phyloP scores from a whole-genome alignment of 164 flowering plant genomes.

The Magnolia changhungtana region DNA sequence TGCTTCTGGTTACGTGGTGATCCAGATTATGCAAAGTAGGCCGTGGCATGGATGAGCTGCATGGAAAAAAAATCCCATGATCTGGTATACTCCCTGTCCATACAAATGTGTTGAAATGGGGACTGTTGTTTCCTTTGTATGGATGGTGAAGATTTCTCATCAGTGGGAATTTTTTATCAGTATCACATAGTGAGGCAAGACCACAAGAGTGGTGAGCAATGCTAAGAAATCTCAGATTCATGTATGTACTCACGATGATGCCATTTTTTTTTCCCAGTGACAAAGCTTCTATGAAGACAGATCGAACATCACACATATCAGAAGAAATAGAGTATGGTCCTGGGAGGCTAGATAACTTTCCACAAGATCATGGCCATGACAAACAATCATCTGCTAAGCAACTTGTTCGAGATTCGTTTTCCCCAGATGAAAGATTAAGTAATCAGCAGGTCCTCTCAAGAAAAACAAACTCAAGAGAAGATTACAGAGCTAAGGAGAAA shows the following conservation, averaged over 20 bases:
- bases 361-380: conserved; percentile 9
- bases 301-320: conserved; percentile 19
- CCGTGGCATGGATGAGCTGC: neutral
- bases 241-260: neutral
- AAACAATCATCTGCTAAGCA: conserved; percentile 14
- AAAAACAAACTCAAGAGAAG: conserved; percentile 25
- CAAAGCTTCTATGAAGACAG: conserved; percentile 26
- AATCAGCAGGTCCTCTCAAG: neutral
- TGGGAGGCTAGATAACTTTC: conserved; percentile 17
- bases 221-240: neutral
- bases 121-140: neutral
- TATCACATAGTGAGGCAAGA: neutral
- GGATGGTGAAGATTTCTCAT: neutral
- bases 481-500: conserved; percentile 27
- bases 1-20: neutral
- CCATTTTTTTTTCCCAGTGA: conserved; percentile 33
- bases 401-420: conserved; percentile 19
- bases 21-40: neutral
- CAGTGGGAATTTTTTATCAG: neutral
- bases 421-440: conserved; percentile 22
- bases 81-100: neutral
- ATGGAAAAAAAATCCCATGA: neutral
- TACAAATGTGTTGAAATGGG: neutral
- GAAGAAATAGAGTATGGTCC: conserved; percentile 26
- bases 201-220: neutral